phyloP scores from a whole-genome alignment of 2,329 filamentous ascomycete genomes.

The Didymella pinodella region DNA sequence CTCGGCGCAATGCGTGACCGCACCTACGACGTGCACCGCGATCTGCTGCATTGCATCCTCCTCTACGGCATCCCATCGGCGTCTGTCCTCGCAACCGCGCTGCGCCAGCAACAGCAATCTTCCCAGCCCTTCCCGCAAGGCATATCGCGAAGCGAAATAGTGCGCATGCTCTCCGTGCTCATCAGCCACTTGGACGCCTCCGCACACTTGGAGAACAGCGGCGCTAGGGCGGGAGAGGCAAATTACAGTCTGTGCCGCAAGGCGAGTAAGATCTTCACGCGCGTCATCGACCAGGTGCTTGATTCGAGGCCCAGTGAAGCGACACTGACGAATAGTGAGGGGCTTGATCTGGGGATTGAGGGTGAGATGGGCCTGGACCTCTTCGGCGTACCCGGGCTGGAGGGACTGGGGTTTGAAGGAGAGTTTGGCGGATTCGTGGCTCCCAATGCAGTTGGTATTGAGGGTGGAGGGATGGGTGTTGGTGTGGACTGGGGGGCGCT shows the following conservation, averaged over 20 bases:
- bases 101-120: slow-evolving; percentile 36
- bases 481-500: slow-evolving; percentile 38
- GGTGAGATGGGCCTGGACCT: slow-evolving; percentile 27
- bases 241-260: slow-evolving; percentile 48
- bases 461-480: slow-evolving; percentile 9
- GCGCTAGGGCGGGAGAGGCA: slow-evolving; percentile 44
- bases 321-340: slow-evolving; percentile 24
- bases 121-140: slow-evolving; percentile 35
- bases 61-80: slow-evolving; percentile 43
- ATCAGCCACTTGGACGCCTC: slow-evolving; percentile 51
- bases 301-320: slow-evolving; percentile 29
- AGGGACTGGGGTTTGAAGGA: slow-evolving; percentile 35
- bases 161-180: slow-evolving; percentile 52
- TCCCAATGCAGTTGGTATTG: not conserved
- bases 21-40: slow-evolving; percentile 43
- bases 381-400: slow-evolving; percentile 37
- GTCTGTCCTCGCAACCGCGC: slow-evolving; percentile 39
- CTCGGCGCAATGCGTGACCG: slow-evolving; percentile 43
- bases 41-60: slow-evolving; percentile 40
- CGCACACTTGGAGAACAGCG: slow-evolving; percentile 38
- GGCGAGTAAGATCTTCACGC: slow-evolving; percentile 39
- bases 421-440: slow-evolving; percentile 35
- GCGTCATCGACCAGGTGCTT: slow-evolving; percentile 43
- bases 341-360: slow-evolving; percentile 28
- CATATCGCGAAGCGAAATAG: slow-evolving; percentile 47